Evolutionary conservation across 2,329 filamentous ascomycete species (phyloP), one percentile per base, ranked within the genome.

Genomic region (Pseudogymnoascus sp.): DNA sequence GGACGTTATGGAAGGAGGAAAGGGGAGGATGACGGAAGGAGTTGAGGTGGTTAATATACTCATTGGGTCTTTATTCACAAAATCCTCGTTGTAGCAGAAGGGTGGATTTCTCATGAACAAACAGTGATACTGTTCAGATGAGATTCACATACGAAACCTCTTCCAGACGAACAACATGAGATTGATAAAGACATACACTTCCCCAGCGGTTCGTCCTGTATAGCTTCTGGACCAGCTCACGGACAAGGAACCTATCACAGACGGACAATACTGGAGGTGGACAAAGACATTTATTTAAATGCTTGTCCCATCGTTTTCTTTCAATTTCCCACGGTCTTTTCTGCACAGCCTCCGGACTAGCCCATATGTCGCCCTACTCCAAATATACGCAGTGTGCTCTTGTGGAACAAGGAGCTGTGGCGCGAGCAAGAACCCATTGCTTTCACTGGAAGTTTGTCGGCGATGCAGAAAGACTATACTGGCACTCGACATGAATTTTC

Each of bases 61-160:
- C 26, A 19, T 33, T 19, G 28, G 13, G 5, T 3, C 28, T 33
- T 21, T 19, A 57, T 57, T 21, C 10, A 33, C 28, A 57, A n/a
- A 19, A 57, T 33, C 26, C 23, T 17, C 23, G 31, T 53, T 9
- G 23, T 15, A 28, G n/a, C 15, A 31, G 11, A 33, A 33, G 28
- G n/a, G 4, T 47, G 21, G 11, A n/a, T 47, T 47, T 26, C 8
- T 33, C 28, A 21, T 33, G 28, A 33, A 33, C 50, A 57, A 57
- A 57, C 50, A 57, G 33, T 28, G 28, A 33, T 57, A 28, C 17
- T 57, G 50, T 57, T 57, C 50, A 57, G 50, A 57, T 57, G 50
- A 33, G 50, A 57, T 57, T 57, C 50, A 57, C 50, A 57, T 33
- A 57, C 50, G n/a, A 57, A 57, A 33, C 26, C n/a, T 57, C n/a